Evolutionary conservation across 129 eudicot species (phyloP).

Genomic region (Silybum marianum): DNA sequence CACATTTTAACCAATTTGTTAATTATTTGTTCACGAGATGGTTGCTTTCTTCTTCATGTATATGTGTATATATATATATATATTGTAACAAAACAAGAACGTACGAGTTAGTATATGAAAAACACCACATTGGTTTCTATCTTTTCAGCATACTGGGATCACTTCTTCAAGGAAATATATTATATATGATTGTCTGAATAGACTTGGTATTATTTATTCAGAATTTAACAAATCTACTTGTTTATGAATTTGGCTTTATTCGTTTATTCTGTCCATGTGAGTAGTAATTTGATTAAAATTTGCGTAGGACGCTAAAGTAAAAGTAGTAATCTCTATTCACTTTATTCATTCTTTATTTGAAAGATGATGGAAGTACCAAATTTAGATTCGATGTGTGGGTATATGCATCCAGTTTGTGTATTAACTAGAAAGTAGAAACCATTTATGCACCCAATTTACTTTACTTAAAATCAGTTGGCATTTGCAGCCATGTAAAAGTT

Average conservation of each 20-base stretch:
- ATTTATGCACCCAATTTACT: not conserved
- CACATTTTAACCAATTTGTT: not conserved
- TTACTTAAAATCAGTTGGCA: no score
- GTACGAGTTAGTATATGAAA: not conserved
- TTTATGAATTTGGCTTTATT: not conserved
- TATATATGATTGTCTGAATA: not conserved
- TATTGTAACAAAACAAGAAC: not conserved
- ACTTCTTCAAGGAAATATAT: not conserved
- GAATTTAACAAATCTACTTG: not conserved
- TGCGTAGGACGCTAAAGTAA: not conserved
- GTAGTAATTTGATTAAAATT: not conserved
- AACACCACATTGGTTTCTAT: not conserved
- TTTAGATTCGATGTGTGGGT: not conserved
- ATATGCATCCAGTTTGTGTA: not conserved
- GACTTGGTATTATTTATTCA: not conserved
- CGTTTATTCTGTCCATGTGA: not conserved
- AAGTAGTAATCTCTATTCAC: no score
- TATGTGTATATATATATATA: not conserved
- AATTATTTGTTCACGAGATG: not conserved
- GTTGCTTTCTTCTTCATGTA: not conserved
- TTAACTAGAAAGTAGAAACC: not conserved
- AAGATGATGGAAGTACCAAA: not conserved
- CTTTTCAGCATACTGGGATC: not conserved
- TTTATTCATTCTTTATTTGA: not conserved
- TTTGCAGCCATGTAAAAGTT: not conserved